Evolutionary conservation across 805 yeast species (phyloP), one percentile per base, ranked within the genome.

Genomic region (Pichia occidentalis): DNA sequence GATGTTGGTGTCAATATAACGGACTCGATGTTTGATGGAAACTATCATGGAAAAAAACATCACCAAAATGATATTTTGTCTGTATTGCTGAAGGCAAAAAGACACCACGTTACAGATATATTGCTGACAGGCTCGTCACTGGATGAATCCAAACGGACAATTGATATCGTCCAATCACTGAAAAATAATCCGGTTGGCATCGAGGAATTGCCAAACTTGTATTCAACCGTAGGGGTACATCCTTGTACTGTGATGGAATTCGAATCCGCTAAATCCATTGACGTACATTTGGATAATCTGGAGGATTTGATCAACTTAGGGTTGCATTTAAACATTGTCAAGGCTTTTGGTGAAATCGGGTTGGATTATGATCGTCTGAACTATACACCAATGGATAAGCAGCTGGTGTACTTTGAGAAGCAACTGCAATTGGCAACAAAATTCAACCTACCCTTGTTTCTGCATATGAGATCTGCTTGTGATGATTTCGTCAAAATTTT

Each of bases 311-410:
- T 77, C 0, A 43, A 57, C 5, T 49, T 61, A 1, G 83, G 86
- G 5, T 54, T 60, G 22, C 52, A 63, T 7, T 47, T 54, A 11
- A 82, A 82, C 1, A 50, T 63, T 3, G 81, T 92, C 20, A 73
- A 72, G 50, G 92, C 96, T 1, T 80, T 88, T 62, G 99, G 99
- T 11, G 99, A 92, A 60, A 77, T 92, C 35, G 99, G 99, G 0
- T 65, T 92, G 33, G 99, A 92, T 56, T 90, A 88, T 56, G 99
- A 92, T 59, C 65, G 99, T 43, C 63, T 92, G 35, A 80, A 84
- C 49, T 83, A 76, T 52, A 75, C 96, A 0, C 65, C 83, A 2
- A 75, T 67, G 40, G 79, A 73, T 6, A 72, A 75, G 44, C 99
- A 92, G 57, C 48, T 63, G 26, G 52, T 67, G 19, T 83, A 75